These are phyloP conservation scores for Digitaria exilis DNA, from an alignment of 202 grass and related monocot species.

Conservation along the genomic window DNA sequence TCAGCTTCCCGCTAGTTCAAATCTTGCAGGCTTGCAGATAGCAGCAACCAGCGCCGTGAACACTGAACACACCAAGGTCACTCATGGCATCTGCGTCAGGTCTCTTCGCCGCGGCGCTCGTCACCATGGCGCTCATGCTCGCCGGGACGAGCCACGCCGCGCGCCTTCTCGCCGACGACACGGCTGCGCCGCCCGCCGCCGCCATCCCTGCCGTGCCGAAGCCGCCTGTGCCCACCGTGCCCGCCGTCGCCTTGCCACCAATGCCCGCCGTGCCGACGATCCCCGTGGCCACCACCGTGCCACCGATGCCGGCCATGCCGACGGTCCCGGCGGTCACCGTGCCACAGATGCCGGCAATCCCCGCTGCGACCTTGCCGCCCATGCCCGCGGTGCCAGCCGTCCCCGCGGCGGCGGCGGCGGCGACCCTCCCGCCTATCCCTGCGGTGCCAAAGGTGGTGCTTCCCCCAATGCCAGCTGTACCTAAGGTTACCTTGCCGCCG, in stretches of 20 bases:
- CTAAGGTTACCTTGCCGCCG: constrained; percentile 15
- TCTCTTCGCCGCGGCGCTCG: constrained; percentile 21
- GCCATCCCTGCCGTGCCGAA: neutral
- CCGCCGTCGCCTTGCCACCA: neutral
- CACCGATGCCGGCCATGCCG: neutral
- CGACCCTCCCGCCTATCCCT: constrained; percentile 22
- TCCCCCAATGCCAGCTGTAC: neutral
- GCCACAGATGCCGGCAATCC: neutral
- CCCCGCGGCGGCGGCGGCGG: neutral
- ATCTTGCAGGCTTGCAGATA: neutral
- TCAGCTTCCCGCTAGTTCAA: neutral
- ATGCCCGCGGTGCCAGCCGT: neutral
- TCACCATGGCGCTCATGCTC: constrained; percentile 34
- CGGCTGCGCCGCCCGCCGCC: neutral
- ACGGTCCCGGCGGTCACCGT: neutral
- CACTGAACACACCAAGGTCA: neutral
- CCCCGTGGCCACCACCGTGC: neutral
- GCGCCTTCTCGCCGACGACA: constrained; percentile 35
- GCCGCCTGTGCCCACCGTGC: neutral
- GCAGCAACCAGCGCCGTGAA: neutral
- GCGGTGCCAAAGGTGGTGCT: neutral
- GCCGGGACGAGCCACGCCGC: constrained; percentile 20
- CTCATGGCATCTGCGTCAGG: constrained; percentile 26
- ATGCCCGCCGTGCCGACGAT: neutral
- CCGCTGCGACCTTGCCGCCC: neutral